Evolutionary conservation across 1,139 yeast genomes (phyloP).

Genomic region (Trichomonascaceae sp.): DNA sequence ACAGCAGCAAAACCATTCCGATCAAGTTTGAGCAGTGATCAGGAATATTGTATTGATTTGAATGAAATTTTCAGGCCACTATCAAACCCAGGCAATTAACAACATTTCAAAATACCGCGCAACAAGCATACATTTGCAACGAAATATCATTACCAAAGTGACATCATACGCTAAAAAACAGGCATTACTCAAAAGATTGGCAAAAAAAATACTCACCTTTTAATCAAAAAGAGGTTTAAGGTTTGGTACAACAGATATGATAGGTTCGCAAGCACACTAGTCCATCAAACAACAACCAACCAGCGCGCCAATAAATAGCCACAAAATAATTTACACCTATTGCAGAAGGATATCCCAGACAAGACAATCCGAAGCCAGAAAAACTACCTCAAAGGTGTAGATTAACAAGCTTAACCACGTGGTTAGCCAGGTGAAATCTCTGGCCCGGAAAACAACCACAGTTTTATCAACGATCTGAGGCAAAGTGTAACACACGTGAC

Average conservation of each 20-base stretch:
- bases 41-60: neutral
- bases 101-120: neutral
- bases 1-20: neutral
- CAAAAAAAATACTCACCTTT: neutral
- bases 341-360: neutral
- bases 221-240: neutral
- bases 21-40: neutral
- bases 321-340: neutral
- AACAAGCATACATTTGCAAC: neutral
- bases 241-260: neutral
- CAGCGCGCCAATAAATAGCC: neutral
- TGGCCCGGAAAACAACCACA: neutral
- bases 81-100: neutral
- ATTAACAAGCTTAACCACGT: neutral
- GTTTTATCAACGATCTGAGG: neutral
- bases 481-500: neutral
- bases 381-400: neutral
- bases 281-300: neutral
- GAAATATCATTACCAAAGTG: neutral
- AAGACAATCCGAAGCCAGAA: neutral
- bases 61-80: neutral
- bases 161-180: neutral
- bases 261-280: neutral
- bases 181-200: neutral
- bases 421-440: neutral